Evolutionary conservation across 225 moss, liverwort and hornwort genomes (phyloP).

Genomic region (Antitrichia curtipendula): DNA sequence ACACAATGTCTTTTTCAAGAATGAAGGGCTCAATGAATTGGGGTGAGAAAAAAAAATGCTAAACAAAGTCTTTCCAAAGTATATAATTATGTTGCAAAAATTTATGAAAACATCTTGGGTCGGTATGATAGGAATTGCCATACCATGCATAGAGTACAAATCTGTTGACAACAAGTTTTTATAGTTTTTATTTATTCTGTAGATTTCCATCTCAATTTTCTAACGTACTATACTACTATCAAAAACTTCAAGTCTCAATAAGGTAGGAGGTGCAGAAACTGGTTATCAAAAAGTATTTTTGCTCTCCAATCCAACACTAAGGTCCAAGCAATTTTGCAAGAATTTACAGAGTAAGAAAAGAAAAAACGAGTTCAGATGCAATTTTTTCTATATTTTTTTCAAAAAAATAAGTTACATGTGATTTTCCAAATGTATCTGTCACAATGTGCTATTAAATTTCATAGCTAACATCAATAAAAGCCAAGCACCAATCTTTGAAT

Average conservation of each 20-base stretch:
- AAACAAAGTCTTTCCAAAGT: not conserved
- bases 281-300: not conserved
- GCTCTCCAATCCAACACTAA: rapidly evolving
- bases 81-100: not conserved
- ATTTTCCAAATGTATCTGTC: not conserved
- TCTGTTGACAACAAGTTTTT: not conserved
- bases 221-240: no score
- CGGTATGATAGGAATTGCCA: not conserved
- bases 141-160: rapidly evolving
- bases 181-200: no score
- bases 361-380: rapidly evolving
- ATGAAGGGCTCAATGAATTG: not conserved
- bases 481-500: not conserved
- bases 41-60: not conserved
- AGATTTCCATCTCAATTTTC: not conserved
- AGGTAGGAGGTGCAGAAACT: not conserved
- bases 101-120: rapidly evolving
- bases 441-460: not conserved
- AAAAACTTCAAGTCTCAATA: not conserved
- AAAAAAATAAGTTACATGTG: no score
- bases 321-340: not conserved
- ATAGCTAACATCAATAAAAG: not conserved
- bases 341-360: not conserved
- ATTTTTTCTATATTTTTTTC: rapidly evolving
- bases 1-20: not conserved